Evolutionary conservation across 2,329 filamentous ascomycete genomes (phyloP).

Genomic region (Grosmannia huntii): DNA sequence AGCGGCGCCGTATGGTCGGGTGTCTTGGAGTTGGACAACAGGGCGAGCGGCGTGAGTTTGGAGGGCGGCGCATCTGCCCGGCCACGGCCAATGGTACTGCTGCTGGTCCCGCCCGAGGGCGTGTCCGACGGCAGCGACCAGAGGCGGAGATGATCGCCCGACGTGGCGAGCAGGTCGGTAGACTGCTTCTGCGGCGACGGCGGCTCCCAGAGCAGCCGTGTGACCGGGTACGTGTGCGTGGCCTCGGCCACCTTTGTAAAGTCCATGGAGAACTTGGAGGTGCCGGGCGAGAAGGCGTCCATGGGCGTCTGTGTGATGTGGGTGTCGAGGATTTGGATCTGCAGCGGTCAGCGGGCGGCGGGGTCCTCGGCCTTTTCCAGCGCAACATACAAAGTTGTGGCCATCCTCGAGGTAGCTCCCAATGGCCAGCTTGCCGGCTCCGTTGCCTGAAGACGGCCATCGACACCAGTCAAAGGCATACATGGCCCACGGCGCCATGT

Average conservation of each 20-base stretch:
- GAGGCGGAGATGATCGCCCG: slow-evolving; percentile 81
- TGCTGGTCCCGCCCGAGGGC: slow-evolving; percentile 44
- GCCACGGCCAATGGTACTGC: slow-evolving; percentile 20
- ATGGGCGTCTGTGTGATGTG: slow-evolving; percentile 60
- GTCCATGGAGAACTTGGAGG: slow-evolving; percentile 65
- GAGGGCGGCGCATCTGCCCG: slow-evolving; percentile 42
- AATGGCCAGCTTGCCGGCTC: slow-evolving; percentile 83
- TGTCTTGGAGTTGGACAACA: slow-evolving; percentile 95
- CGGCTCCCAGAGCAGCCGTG: slow-evolving; percentile 88
- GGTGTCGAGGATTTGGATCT: slow-evolving; percentile 97
- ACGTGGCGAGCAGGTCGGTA: slow-evolving; percentile 88
- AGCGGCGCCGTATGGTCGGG: slow-evolving; percentile 95
- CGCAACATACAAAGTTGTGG: slow-evolving; percentile 73
- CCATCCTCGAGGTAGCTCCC: slow-evolving; percentile 96
- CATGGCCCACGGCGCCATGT: slow-evolving; percentile 84
- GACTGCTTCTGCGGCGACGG: slow-evolving; percentile 90
- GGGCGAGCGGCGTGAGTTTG: slow-evolving; percentile 83
- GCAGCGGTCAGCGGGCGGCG: slow-evolving; percentile 8
- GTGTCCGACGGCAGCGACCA: slow-evolving; percentile 76
- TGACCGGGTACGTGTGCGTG: slow-evolving; percentile 95
- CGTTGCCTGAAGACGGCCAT: slow-evolving; percentile 70
- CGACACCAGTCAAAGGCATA: slow-evolving; percentile 99
- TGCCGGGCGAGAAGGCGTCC: slow-evolving; percentile 55
- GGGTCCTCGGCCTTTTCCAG: too few species aligned
- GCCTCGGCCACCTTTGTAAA: slow-evolving; percentile 92